Evolutionary conservation across 1,139 yeast species (phyloP).

Genomic region (Blastobotrys ciferrii): DNA sequence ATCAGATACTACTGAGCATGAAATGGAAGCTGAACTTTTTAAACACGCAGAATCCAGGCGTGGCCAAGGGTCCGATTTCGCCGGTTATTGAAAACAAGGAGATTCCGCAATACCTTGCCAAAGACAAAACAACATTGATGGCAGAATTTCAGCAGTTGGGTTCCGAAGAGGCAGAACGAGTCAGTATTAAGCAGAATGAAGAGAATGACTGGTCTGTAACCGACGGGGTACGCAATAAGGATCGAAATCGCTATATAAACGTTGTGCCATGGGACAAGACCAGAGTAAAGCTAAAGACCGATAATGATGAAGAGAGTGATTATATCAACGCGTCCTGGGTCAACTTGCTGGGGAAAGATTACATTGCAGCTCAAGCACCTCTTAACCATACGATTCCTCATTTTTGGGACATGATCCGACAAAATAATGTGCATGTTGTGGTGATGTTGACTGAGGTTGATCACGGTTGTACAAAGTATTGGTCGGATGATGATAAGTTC

Average conservation of each 20-base stretch:
- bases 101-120: constrained; percentile 7
- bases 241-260: constrained; percentile 54
- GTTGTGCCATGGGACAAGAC: constrained; percentile 60
- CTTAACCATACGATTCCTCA: constrained; percentile 56
- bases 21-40: constrained; percentile 3
- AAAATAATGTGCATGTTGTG: constrained; percentile 47
- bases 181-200: not conserved
- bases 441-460: constrained; percentile 91
- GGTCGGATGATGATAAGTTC: constrained; percentile 48
- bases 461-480: constrained; percentile 62
- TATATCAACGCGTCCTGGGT: constrained; percentile 52
- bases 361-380: constrained; percentile 76
- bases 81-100: constrained; percentile 1
- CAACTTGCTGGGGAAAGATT: constrained; percentile 35
- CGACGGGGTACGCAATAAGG: constrained; percentile 25
- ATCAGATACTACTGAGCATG: not conserved
- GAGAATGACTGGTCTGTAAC: constrained; percentile 7
- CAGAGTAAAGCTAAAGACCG: constrained; percentile 46
- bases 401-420: constrained; percentile 84
- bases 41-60: constrained; percentile 2
- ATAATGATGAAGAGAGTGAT: constrained; percentile 32
- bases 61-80: constrained; percentile 1
- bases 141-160: constrained; percentile 5
- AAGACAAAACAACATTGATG: not conserved
- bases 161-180: constrained; percentile 4